phyloP scores from a whole-genome alignment of 257 asterid species.

The Eucommia ulmoides region DNA sequence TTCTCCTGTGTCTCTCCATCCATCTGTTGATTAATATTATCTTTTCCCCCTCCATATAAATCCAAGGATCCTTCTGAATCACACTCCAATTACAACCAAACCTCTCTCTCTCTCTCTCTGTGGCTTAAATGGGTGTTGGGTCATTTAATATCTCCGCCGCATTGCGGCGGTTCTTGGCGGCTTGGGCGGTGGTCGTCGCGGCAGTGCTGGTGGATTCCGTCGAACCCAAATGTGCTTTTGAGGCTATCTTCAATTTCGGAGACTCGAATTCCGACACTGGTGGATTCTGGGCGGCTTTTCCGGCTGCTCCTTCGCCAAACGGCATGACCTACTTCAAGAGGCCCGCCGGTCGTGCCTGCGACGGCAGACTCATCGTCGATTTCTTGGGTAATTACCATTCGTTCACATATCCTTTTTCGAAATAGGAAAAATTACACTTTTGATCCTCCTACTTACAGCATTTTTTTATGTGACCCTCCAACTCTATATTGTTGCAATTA shows the following conservation, averaged over 20 bases:
- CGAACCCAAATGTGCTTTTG: constrained; percentile 38
- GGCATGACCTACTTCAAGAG: constrained; percentile 76
- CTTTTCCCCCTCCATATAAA: not conserved
- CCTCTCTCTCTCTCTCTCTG: not conserved
- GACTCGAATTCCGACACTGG: constrained; percentile 78
- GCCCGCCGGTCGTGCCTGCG: constrained; percentile 75
- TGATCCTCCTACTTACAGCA: too few species aligned
- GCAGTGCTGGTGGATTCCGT: constrained; percentile 9
- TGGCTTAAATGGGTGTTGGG: constrained; percentile 11
- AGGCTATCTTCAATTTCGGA: constrained; percentile 70
- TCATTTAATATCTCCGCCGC: constrained; percentile 7
- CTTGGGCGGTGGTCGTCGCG: constrained; percentile 14
- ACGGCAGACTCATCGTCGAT: constrained; percentile 69
- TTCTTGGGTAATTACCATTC: constrained; percentile 44
- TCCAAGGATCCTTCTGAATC: too few species aligned
- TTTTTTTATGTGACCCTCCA: too few species aligned
- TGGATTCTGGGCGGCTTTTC: constrained; percentile 77
- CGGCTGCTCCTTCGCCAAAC: constrained; percentile 41
- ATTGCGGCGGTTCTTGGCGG: constrained; percentile 8
- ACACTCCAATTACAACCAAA: not conserved
- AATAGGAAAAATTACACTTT: too few species aligned
- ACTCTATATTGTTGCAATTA: too few species aligned
- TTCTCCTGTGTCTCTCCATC: not conserved
- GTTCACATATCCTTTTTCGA: too few species aligned
- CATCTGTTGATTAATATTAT: not conserved